These are phyloP conservation scores for Diaporthe australafricana DNA, from an alignment of 2,329 filamentous ascomycete genomes.

Conservation along the genomic window DNA sequence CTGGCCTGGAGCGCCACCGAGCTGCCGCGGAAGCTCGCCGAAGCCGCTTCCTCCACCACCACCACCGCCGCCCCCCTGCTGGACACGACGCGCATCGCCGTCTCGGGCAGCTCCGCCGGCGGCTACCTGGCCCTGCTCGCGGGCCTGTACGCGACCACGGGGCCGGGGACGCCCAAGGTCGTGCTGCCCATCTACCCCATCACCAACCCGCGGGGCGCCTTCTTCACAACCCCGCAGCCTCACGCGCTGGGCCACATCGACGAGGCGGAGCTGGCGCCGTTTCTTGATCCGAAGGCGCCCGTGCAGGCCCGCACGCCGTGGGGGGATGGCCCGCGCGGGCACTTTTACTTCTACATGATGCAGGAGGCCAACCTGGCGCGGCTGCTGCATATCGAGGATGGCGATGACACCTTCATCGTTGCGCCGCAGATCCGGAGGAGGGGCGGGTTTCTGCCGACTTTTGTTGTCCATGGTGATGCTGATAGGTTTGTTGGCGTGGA, in stretches of 20 bases:
- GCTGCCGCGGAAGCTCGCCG: neutral
- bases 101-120: slow-evolving; percentile 1
- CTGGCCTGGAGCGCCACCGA: neutral
- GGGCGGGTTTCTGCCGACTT: neutral
- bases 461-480: slow-evolving; percentile 14
- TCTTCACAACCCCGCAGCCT: slow-evolving; percentile 19
- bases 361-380: slow-evolving; percentile 17
- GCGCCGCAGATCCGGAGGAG: slow-evolving; percentile 12
- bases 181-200: slow-evolving; percentile 19
- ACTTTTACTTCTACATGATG: slow-evolving; percentile 17
- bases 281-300: neutral
- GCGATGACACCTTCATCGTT: slow-evolving; percentile 3
- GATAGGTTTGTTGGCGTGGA: slow-evolving; percentile 16
- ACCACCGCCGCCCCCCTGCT: neutral
- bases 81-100: slow-evolving; percentile 14
- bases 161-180: neutral
- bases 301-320: neutral
- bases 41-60: neutral
- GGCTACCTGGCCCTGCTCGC: slow-evolving; percentile 9
- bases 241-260: slow-evolving; percentile 9
- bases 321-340: neutral
- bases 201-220: slow-evolving; percentile 17
- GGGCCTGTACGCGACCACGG: slow-evolving; percentile 17
- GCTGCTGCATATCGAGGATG: slow-evolving; percentile 3
- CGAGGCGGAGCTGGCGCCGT: neutral